phyloP scores from a whole-genome alignment of 352 stramenopile species.

The Phytophthora meadii region DNA sequence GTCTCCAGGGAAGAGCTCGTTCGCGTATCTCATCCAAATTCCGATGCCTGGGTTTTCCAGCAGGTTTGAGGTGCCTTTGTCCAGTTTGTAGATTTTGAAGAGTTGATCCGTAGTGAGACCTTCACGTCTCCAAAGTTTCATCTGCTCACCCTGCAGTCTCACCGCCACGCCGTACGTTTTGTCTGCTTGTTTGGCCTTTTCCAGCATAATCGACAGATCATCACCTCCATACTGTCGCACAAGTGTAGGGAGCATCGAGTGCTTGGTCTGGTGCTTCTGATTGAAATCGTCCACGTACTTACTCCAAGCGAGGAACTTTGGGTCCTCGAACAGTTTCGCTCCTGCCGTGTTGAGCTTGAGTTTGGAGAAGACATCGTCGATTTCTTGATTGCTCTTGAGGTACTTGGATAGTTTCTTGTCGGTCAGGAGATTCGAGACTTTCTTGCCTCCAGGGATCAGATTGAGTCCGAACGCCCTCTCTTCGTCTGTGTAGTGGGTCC shows the following conservation, averaged over 20 bases:
- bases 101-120: constrained; percentile 1
- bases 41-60: constrained; percentile 6
- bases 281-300: constrained; percentile 11
- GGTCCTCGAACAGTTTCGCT: neutral
- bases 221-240: neutral
- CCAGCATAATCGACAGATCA: constrained; percentile 1
- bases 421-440: neutral
- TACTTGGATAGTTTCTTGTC: neutral
- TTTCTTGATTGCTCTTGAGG: neutral
- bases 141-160: constrained; percentile 10
- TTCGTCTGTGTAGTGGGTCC: neutral
- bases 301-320: neutral
- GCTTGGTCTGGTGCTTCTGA: neutral
- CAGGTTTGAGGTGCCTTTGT: neutral
- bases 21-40: constrained; percentile 10
- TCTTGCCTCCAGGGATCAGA: neutral
- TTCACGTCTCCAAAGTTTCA: neutral
- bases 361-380: neutral
- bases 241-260: constrained; percentile 3
- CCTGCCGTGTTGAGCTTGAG: constrained; percentile 7
- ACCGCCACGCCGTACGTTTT: neutral
- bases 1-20: constrained; percentile 2
- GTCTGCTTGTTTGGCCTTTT: constrained; percentile 2
- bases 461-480: neutral
- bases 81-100: constrained; percentile 7